A percentile compares a stretch with the other conserved stretches of the same genome.
phyloP scores from a whole-genome alignment of 495 filamentous ascomycete species.

The Hyaloscypha bicolor region DNA sequence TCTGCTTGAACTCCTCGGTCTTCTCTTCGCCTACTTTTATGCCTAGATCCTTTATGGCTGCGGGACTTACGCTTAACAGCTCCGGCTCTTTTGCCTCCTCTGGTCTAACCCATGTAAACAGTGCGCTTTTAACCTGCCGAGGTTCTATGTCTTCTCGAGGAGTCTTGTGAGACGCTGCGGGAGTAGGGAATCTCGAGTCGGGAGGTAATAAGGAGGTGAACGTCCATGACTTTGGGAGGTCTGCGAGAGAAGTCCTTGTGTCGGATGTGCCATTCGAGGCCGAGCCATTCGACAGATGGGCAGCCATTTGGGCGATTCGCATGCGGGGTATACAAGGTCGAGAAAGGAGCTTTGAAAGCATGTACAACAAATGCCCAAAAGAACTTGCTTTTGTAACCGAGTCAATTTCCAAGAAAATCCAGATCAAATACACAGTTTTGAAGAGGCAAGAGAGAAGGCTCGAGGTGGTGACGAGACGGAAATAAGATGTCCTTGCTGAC shows the following conservation, averaged over 20 bases:
- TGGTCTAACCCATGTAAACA: constrained; percentile 90
- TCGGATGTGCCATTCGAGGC: constrained; percentile 39
- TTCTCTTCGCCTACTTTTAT: constrained; percentile 65
- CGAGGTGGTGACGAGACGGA: constrained; percentile 8
- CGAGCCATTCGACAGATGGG: constrained; percentile 47
- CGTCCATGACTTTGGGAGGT: constrained; percentile 81
- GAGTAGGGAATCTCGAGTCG: constrained; percentile 80
- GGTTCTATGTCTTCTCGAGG: constrained; percentile 76
- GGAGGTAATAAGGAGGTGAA: constrained; percentile 81
- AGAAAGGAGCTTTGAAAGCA: constrained; percentile 43
- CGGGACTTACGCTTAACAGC: constrained; percentile 74
- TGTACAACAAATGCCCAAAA: constrained; percentile 27
- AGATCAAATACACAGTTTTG: background rate
- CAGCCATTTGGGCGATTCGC: constrained; percentile 54
- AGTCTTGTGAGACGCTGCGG: constrained; percentile 75
- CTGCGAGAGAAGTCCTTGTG: constrained; percentile 45
- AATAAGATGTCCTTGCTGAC: constrained; percentile 8
- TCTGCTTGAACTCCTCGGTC: constrained; percentile 72
- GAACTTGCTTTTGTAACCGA: background rate
- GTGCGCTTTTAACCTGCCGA: constrained; percentile 78
- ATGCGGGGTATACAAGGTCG: constrained; percentile 30
- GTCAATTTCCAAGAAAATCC: background rate
- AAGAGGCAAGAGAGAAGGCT: constrained; percentile 1
- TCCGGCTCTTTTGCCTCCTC: constrained; percentile 69
- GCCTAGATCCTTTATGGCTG: constrained; percentile 78